A percentile compares a stretch with the other conserved stretches of the same genome.
Conservation (phyloP, 2,329 filamentous ascomycete species). For the Colletotrichum liriopes region DNA sequence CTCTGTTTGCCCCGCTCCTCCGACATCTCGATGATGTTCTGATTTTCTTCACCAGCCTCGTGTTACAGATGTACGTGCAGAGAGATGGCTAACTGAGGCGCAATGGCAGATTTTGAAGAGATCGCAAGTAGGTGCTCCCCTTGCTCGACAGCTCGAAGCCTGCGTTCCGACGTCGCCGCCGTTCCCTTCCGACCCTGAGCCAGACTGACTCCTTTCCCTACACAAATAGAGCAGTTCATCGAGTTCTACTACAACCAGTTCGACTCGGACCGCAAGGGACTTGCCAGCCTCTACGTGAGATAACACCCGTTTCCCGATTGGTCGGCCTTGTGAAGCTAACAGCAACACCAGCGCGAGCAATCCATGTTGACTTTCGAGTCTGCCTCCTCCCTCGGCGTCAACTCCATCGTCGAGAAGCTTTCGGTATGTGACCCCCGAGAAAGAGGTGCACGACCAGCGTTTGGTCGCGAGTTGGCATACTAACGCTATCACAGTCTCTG, state of each 20-base stretch:
- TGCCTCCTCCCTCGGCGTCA: slow-evolving; percentile 73
- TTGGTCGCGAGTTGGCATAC: not conserved
- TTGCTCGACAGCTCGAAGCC: not conserved
- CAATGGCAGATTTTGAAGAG: slow-evolving; percentile 58
- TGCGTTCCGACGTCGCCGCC: not conserved
- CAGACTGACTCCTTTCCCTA: slow-evolving; percentile 5
- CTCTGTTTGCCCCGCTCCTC: slow-evolving; percentile 2
- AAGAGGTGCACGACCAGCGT: not conserved
- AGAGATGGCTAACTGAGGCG: slow-evolving; percentile 29
- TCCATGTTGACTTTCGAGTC: slow-evolving; percentile 98
- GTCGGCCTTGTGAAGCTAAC: slow-evolving; percentile 9
- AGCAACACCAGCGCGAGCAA: slow-evolving; percentile 73
- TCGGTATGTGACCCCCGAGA: slow-evolving; percentile 67
- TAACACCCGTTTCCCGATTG: slow-evolving; percentile 13
- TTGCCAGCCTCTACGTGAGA: slow-evolving; percentile 86
- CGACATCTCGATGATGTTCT: not conserved
- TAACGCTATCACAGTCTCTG: slow-evolving; percentile 59
- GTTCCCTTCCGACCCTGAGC: not conserved
- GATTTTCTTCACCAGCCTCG: not conserved
- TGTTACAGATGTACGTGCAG: not conserved
- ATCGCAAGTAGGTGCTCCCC: slow-evolving; percentile 62
- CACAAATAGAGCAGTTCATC: slow-evolving; percentile 83
- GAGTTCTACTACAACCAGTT: slow-evolving; percentile 93
- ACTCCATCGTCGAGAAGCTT: slow-evolving; percentile 85
- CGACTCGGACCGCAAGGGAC: slow-evolving; percentile 77